Percentiles rank a stretch among this genome's conserved stretches.
Evolutionary conservation across 2,329 filamentous ascomycete species (phyloP).

Genomic region (Pyricularia pennisetigena): DNA sequence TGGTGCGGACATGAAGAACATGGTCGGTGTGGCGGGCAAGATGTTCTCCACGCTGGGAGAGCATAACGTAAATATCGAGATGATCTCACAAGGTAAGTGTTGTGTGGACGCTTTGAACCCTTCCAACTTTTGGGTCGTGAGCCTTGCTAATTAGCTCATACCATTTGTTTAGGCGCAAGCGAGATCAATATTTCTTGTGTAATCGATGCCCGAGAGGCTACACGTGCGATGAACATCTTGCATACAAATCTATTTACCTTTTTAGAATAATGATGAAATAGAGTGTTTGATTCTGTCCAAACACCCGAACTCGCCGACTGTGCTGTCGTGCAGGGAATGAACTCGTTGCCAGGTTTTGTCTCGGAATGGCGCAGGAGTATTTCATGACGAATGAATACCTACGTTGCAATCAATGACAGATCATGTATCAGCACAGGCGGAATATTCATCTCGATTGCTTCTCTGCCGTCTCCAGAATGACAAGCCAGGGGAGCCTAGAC

Average conservation of each 20-base stretch:
- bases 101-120: background rate
- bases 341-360: background rate
- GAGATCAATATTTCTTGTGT: slow-evolving; percentile 99
- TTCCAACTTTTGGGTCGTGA: background rate
- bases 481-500: background rate
- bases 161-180: slow-evolving; percentile 63
- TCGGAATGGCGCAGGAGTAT: background rate
- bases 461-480: background rate
- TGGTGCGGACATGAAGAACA: slow-evolving; percentile 94
- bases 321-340: background rate
- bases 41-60: slow-evolving; percentile 96
- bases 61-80: slow-evolving; percentile 93
- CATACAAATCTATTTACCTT: slow-evolving; percentile 97
- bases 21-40: slow-evolving; percentile 83
- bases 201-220: slow-evolving; percentile 83
- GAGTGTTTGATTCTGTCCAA: background rate
- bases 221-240: slow-evolving; percentile 88
- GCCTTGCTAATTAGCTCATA: background rate
- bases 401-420: background rate
- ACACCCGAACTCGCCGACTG: background rate
- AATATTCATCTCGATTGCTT: background rate
- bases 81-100: slow-evolving; percentile 88
- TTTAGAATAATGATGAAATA: slow-evolving; percentile 48
- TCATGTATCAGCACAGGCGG: background rate
- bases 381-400: background rate